Base-by-base conservation (phyloP, 768 basidiomycete genomes). In the Suillus paluster region DNA sequence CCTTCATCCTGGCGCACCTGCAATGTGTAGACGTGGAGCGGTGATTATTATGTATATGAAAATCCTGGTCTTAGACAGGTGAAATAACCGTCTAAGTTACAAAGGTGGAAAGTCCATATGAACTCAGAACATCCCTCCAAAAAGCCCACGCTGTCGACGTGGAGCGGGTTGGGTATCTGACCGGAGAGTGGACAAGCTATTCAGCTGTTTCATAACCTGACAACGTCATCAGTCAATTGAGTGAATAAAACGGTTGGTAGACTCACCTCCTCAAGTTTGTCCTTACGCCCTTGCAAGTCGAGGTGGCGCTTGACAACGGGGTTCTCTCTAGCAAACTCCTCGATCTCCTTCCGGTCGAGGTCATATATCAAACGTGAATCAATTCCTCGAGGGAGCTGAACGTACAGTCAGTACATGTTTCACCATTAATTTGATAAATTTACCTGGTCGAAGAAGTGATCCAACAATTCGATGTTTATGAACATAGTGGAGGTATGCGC, bases 361-460 rank as follows among this genome's bases (percentile, higher is more conserved):
- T 97, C 92, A 68, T 98, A 97, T 33, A 97, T 83, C 55, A 99
- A 77, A 27, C 95, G 85, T 23, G 94, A 92, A 74, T 99, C 97
- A 61, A 99, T 98, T 78, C 98, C 97, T 36, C 97, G 88, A 64
- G 97, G 97, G 81, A 99, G 98, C 92, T 97, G 64, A 7, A 61
- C 34, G 14, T 38, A 2, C n/a, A 59, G 34, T 38, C 21, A 62
- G 27, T 36, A 58, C 10, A 62, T 41, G 17, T 15, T 12, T 23
- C 23, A 39, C 23, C 60, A 50, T 15, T 4, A n/a, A 8, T n/a
- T 23, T 25, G 38, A 25, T 38, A 30, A 23, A 72, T 84, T 48
- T 66, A 92, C 94, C 82, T 97, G 94, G 71, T 99, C 97, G 82
- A 99, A 99, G 83, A 99, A 99, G 68, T 98, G 96, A 69, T 97